Evolutionary conservation across 2,329 filamentous ascomycete genomes (phyloP).

Genomic region (Dendryphion nanum): DNA sequence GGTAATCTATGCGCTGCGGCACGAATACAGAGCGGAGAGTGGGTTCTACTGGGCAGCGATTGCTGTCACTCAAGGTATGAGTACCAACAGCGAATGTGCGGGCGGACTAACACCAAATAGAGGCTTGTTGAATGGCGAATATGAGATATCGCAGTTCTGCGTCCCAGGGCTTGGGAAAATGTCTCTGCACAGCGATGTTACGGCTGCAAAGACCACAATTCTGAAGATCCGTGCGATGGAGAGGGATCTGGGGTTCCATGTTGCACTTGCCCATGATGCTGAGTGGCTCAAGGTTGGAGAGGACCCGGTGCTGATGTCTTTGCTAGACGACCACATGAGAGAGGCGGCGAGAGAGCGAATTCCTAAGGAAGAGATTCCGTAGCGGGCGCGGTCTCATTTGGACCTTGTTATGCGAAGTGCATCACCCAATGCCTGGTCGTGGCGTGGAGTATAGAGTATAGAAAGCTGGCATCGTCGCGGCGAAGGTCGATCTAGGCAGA

Average conservation of each 20-base stretch:
- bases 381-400: too few relatives aligned
- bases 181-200: slow-evolving; percentile 27
- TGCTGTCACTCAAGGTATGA: slow-evolving; percentile 34
- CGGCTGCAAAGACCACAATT: slow-evolving; percentile 26
- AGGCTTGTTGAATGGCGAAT: slow-evolving; percentile 26
- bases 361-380: slow-evolving; percentile 19
- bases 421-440: too few relatives aligned
- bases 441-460: too few relatives aligned
- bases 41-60: slow-evolving; percentile 33
- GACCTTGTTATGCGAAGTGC: too few relatives aligned
- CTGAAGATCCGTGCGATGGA: slow-evolving; percentile 23
- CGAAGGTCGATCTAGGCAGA: too few relatives aligned
- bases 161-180: slow-evolving; percentile 18
- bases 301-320: slow-evolving; percentile 26
- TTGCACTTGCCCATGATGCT: slow-evolving; percentile 31
- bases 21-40: slow-evolving; percentile 21
- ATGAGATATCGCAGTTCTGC: slow-evolving; percentile 26
- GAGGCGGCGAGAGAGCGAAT: slow-evolving; percentile 20
- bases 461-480: too few relatives aligned
- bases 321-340: slow-evolving; percentile 26
- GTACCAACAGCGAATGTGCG: background rate
- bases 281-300: slow-evolving; percentile 25
- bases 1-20: slow-evolving; percentile 40
- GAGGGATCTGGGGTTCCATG: slow-evolving; percentile 20
- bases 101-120: slow-evolving; percentile 11